Evolutionary conservation across 2,329 filamentous ascomycete species (phyloP).

Genomic region (Chrysoporthe puriensis): DNA sequence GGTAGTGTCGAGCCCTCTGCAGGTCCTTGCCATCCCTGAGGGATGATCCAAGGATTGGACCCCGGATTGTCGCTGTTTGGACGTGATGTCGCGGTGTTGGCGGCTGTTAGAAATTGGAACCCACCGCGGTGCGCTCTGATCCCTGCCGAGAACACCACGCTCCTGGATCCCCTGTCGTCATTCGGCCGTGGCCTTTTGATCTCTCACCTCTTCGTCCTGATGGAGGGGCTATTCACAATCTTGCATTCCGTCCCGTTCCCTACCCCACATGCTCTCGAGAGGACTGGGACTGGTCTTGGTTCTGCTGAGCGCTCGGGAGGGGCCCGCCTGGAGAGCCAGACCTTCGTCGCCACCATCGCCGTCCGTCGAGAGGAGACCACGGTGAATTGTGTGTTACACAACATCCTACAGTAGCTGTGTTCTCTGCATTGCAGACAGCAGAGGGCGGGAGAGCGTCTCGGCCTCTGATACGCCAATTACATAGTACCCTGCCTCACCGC

Average conservation of each 20-base stretch:
- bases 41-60: constrained; percentile 5
- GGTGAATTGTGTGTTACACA: constrained; percentile 1
- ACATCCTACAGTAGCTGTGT: neutral
- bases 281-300: neutral
- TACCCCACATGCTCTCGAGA: constrained; percentile 6
- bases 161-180: constrained; percentile 3
- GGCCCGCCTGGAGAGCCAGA: neutral
- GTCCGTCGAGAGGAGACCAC: neutral
- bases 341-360: neutral
- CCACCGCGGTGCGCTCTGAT: neutral
- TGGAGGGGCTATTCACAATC: neutral
- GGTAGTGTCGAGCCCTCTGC: neutral
- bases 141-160: constrained; percentile 1
- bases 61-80: constrained; percentile 5
- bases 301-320: too few species aligned
- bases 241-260: neutral
- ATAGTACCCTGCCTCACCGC: constrained; percentile 6
- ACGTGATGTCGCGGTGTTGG: constrained; percentile 1
- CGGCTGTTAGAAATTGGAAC: constrained; percentile 13
- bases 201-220: neutral
- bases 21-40: neutral
- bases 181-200: neutral
- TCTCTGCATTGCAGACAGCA: constrained; percentile 1
- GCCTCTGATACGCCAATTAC: constrained; percentile 17
- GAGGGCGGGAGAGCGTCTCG: neutral